Conservation (phyloP, 805 yeast genomes). For the Suhomyces sp. region DNA sequence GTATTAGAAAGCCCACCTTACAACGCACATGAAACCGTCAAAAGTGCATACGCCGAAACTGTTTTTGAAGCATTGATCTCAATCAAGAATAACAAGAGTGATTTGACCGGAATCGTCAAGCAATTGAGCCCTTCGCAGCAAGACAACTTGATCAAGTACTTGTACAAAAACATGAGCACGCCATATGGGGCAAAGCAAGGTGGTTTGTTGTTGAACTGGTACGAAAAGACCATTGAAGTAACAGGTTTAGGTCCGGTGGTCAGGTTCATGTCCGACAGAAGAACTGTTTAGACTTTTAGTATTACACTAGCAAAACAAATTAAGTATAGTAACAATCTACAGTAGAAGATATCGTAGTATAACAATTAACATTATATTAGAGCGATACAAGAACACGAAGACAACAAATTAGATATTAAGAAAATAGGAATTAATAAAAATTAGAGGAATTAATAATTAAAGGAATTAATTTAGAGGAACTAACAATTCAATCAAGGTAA, state of each 20-base stretch:
- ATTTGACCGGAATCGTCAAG: constrained; percentile 60
- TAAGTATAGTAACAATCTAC: not conserved
- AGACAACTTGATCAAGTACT: constrained; percentile 74
- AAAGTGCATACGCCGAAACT: constrained; percentile 39
- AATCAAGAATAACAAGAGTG: constrained; percentile 54
- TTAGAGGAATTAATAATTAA: no score
- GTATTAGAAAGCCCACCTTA: constrained; percentile 79
- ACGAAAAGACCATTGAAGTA: constrained; percentile 78
- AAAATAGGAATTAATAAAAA: no score
- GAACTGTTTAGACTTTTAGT: constrained; percentile 49
- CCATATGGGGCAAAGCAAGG: constrained; percentile 82
- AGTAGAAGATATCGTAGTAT: not conserved
- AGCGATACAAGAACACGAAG: no score
- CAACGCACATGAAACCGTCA: constrained; percentile 61
- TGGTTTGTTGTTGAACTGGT: constrained; percentile 85
- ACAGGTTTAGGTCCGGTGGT: constrained; percentile 89
- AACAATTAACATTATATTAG: not conserved
- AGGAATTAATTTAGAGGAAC: no score
- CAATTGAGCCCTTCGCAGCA: constrained; percentile 61
- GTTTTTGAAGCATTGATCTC: constrained; percentile 67
- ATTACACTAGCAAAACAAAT: not conserved
- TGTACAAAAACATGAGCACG: constrained; percentile 81
- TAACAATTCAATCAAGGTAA: no score
- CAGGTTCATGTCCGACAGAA: constrained; percentile 81
- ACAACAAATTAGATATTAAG: no score